Evolutionary conservation across 139 green algal genomes (phyloP), one percentile per base, ranked within the genome.

Genomic region (Ulvella scutata): DNA sequence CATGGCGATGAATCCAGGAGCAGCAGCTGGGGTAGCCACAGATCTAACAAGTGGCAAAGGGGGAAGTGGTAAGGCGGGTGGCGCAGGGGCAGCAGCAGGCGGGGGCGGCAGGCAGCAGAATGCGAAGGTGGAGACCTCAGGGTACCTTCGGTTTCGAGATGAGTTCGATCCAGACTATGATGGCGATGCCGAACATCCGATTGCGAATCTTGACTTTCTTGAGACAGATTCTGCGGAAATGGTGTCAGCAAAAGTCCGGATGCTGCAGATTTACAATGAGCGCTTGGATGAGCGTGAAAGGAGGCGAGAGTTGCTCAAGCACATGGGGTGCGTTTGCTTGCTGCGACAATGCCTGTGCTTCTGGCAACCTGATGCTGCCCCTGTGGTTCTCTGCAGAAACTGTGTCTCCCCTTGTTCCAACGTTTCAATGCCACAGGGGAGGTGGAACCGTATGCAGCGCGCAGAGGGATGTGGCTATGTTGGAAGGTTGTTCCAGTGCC

Each of bases 81-180:
- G 31, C 61, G 74, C 74, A 38, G 39, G 17, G 23, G 43, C 31
- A 21, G 26, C 40, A 10, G 73, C 73, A 2, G 36, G 38, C 40
- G 17, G 0, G 26, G 7, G 74, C 39, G 43, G 43, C 43, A n/a
- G 40, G 26, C 77, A 36, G 9, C 26, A 34, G 17, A 36, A 20
- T 10, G 39, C 38, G 9, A 36, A 79, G 76, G 43, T 72, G 1
- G 79, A 89, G 23, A 79, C 84, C 37, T 91, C 87, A 6, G 92
- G 93, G 6, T 98, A 89, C 84, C 84, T 97, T 75, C 80, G 84
- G 2, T 94, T 94, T 82, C 88, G 93, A 23, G 76, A 87, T 40
- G 94, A 98, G 81, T 98, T 98, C 85, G 93, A 98, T 60, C 89
- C 87, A 0, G 91, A 97, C 80, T 97, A 90, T 61, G 92, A 97